Evolutionary conservation across 371 early-diverging fungal species (phyloP), one percentile per base, ranked within the genome.

Genomic region (Synchytrium microbalum): DNA sequence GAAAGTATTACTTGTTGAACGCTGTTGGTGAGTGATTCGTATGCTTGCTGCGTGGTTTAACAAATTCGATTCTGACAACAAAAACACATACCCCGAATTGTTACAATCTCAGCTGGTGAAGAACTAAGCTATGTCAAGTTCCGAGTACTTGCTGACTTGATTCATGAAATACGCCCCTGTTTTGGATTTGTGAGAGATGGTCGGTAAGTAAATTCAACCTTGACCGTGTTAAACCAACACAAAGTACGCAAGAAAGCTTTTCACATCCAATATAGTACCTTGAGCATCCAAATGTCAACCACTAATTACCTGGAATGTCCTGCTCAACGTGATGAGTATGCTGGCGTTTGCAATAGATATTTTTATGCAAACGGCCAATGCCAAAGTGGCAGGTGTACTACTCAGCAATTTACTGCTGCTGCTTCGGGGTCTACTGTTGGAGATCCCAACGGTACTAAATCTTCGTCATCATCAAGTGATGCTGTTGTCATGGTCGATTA

Each of bases 1-100:
- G 56, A 56, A 56, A 56, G 29, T 56, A 56, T 24, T 56, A 56
- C 56, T 26, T 56, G 13, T 56, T 56, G 56, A 56, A 56, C 24
- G 56, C 29, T 5, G 24, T 24, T 56, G 13, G 24, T 10, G n/a
- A 14, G 51, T 51, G 51, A 51, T 14, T 51, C 51, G 14, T 51
- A 51, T 14, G 14, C 23, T 51, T 23, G 14, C 51, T 51, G 23
- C 23, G 51, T 14, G 51, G n/a, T n/a, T n/a, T n/a, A n/a, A n/a
- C n/a, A n/a, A n/a, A n/a, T n/a, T n/a, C n/a, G n/a, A n/a, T n/a
- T n/a, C n/a, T n/a, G n/a, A n/a, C n/a, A n/a, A n/a, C n/a, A n/a
- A n/a, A n/a, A n/a, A n/a, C n/a, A n/a, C n/a, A n/a, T n/a, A n/a
- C n/a, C n/a, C n/a, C n/a, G n/a, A n/a, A n/a, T n/a, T n/a, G n/a